Conservation (phyloP, 2,329 filamentous ascomycete genomes). For the Paracoccidioides lutzii region DNA sequence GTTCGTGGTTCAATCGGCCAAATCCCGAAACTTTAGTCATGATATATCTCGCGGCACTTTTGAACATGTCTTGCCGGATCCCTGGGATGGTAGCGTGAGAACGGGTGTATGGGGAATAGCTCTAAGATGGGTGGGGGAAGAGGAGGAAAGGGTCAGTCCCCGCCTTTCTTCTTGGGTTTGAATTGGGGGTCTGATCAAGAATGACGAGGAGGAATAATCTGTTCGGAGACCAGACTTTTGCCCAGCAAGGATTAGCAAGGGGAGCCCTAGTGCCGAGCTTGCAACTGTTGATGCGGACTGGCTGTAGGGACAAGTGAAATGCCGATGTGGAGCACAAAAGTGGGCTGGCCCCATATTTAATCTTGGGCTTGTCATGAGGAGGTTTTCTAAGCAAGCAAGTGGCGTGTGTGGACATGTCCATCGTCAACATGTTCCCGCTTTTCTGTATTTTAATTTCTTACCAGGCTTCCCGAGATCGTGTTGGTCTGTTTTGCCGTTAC, state of each 20-base stretch:
- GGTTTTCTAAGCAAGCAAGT: no score
- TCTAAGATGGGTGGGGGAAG: not conserved
- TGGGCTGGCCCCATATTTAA: not conserved
- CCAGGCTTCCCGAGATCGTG: not conserved
- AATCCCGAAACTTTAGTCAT: not conserved
- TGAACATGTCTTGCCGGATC: not conserved
- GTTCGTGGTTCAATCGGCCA: not conserved
- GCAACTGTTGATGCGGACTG: not conserved
- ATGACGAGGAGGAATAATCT: not conserved
- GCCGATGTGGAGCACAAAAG: not conserved
- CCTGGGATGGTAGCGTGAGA: not conserved
- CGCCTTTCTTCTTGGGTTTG: not conserved
- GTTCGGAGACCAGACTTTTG: no score
- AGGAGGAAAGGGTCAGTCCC: not conserved
- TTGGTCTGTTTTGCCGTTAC: not conserved
- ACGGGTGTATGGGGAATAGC: not conserved
- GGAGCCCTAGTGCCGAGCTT: not conserved
- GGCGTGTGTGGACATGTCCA: no score
- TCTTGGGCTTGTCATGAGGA: not conserved
- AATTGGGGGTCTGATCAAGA: not conserved
- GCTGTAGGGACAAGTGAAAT: not conserved
- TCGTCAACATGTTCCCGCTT: not conserved
- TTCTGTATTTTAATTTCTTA: not conserved
- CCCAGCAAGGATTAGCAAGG: not conserved
- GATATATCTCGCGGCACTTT: not conserved